Conservation (phyloP, 495 filamentous ascomycete species). For the Oleoguttula mirabilis region DNA sequence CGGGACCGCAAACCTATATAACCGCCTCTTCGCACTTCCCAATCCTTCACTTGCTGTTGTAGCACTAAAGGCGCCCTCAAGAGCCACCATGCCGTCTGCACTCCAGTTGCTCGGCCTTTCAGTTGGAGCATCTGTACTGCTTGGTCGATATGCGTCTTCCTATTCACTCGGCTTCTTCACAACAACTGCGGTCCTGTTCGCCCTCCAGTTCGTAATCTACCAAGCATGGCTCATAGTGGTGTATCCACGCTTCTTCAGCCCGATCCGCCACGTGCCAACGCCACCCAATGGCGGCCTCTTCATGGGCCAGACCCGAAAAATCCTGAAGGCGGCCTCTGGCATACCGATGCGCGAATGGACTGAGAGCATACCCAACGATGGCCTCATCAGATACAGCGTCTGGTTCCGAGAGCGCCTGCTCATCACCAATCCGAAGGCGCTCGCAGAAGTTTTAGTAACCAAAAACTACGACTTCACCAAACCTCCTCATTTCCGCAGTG, state of each 20-base stretch:
- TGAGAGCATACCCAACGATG: slow-evolving; percentile 67
- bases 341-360: slow-evolving; percentile 54
- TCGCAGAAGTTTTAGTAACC: slow-evolving; percentile 46
- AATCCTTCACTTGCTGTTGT: too few species aligned
- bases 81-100: slow-evolving; percentile 4
- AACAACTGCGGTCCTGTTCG: slow-evolving; percentile 11
- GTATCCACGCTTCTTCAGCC: slow-evolving; percentile 64
- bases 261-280: slow-evolving; percentile 29
- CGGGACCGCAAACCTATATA: too few species aligned
- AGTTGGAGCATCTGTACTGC: slow-evolving; percentile 6
- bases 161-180: slow-evolving; percentile 1
- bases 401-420: slow-evolving; percentile 64
- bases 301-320: slow-evolving; percentile 44
- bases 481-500: slow-evolving; percentile 43
- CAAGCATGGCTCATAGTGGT: slow-evolving; percentile 23
- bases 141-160: slow-evolving; percentile 11
- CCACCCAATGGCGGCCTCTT: slow-evolving; percentile 33
- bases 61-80: neutral
- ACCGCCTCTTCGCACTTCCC: too few species aligned
- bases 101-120: slow-evolving; percentile 7
- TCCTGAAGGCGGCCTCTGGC: slow-evolving; percentile 49
- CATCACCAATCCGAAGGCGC: slow-evolving; percentile 48
- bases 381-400: slow-evolving; percentile 65
- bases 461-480: slow-evolving; percentile 75
- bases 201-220: slow-evolving; percentile 7